Base-by-base conservation (phyloP, 768 basidiomycete genomes). In the Mycena albidolilacea region DNA sequence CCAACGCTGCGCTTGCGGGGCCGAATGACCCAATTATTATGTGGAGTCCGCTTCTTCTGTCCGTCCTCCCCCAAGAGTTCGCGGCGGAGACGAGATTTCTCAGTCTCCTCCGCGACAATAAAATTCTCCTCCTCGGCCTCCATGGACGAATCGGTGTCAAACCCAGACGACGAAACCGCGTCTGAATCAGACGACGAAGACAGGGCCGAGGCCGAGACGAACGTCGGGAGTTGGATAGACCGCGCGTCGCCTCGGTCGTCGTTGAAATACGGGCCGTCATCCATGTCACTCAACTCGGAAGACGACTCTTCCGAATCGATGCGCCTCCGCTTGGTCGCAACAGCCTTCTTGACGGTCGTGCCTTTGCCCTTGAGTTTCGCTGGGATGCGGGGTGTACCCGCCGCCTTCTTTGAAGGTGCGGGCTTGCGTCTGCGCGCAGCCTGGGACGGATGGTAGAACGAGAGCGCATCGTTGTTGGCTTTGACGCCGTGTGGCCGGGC, bases 1-100 rank as follows among this genome's bases (percentile, higher is more conserved):
- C 87, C 90, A n/a, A 92, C 91, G 78, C 93, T 93, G 77, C 85
- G 90, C 79, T 91, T 91, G 73, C 93, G 87, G 12, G 92, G 89
- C 41, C 88, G 85, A 66, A 93, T 92, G 74, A 93, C 86, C 93
- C 93, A 94, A 72, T 87, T 87, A 64, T 88, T 87, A 73, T 86
- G 84, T 12, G 80, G 73, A 77, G 77, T 82, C 73, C 81, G 79
- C 76, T 83, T 88, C 76, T 84, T 85, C 73, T 78, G 80, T 5
- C 76, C 78, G 21, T 89, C 87, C 41, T 89, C 87, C 58, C 89
- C 89, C 64, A 93, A 80, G 41, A 91, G 82, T 79, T 93, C 91
- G 62, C 91, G 88, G 59, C 86, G 88, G 38, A 90, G 80, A 59
- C 91, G 88, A n/a, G 90, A 87, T 75, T 86, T 83, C 78, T 87